Evolutionary conservation across 371 early-diverging fungal species (phyloP).

Genomic region (Rhizopus stolonifer): DNA sequence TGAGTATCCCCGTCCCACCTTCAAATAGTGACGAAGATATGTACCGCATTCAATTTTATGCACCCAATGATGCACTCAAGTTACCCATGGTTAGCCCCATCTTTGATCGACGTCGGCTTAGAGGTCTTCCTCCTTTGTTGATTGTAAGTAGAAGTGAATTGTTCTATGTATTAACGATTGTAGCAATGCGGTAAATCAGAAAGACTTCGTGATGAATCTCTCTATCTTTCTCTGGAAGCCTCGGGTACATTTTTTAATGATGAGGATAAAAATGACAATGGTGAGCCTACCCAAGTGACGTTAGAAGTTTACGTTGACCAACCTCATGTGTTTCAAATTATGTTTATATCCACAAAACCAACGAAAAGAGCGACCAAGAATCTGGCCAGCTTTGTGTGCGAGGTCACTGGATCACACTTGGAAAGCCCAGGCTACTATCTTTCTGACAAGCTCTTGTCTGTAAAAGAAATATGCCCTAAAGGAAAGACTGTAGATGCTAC

Average conservation of each 20-base stretch:
- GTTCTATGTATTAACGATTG: slow-evolving; percentile 14
- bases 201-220: slow-evolving; percentile 66
- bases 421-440: slow-evolving; percentile 8
- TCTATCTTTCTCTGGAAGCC: slow-evolving; percentile 37
- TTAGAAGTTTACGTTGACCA: slow-evolving; percentile 66
- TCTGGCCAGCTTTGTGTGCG: slow-evolving; percentile 27
- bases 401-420: slow-evolving; percentile 12
- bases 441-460: slow-evolving; percentile 7
- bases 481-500: slow-evolving; percentile 28
- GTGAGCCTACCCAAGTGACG: slow-evolving; percentile 23
- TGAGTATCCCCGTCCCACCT: slow-evolving; percentile 29
- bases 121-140: slow-evolving; percentile 45
- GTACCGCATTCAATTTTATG: slow-evolving; percentile 58
- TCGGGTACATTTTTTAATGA: slow-evolving; percentile 29
- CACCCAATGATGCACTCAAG: slow-evolving; percentile 44
- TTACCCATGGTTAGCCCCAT: slow-evolving; percentile 54
- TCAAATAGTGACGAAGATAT: slow-evolving; percentile 26
- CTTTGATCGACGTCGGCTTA: slow-evolving; percentile 36
- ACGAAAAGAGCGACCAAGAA: slow-evolving; percentile 21
- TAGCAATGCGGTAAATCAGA: slow-evolving; percentile 67
- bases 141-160: slow-evolving; percentile 28
- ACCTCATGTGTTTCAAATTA: slow-evolving; percentile 75
- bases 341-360: slow-evolving; percentile 31
- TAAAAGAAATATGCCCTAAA: slow-evolving; percentile 17
- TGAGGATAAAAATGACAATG: slow-evolving; percentile 3